Percentiles rank a stretch among this genome's conserved stretches.
Evolutionary conservation across 2,329 filamentous ascomycete species (phyloP).

Genomic region (Diaporthe eres): DNA sequence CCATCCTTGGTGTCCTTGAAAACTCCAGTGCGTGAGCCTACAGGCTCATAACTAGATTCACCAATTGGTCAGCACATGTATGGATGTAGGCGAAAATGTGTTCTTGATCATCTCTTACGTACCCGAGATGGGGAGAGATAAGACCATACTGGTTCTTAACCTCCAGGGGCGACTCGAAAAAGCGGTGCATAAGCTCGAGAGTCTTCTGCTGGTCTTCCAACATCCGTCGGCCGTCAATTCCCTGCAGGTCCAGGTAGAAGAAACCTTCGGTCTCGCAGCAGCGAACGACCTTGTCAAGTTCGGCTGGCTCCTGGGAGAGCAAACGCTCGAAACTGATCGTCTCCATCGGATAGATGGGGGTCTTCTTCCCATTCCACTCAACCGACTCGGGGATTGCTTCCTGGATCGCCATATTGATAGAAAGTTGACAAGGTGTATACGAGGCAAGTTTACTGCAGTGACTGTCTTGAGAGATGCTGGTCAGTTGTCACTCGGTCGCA

Average conservation of each 20-base stretch:
- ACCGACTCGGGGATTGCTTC: constrained; percentile 59
- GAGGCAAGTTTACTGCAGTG: not conserved
- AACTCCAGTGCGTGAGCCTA: constrained; percentile 64
- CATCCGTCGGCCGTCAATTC: constrained; percentile 67
- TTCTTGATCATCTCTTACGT: constrained; percentile 41
- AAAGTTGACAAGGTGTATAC: not conserved
- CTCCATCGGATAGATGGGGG: constrained; percentile 57
- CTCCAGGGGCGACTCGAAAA: constrained; percentile 67
- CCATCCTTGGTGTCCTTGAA: constrained; percentile 63
- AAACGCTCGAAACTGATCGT: constrained; percentile 66
- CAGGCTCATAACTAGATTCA: constrained; percentile 59
- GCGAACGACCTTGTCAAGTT: constrained; percentile 65
- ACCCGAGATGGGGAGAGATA: constrained; percentile 67
- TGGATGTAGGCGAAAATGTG: not conserved
- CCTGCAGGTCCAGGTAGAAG: constrained; percentile 69
- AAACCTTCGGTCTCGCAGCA: constrained; percentile 66
- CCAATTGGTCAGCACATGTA: not conserved
- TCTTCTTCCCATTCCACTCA: constrained; percentile 63
- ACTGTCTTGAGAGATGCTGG: not conserved
- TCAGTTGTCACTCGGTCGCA: not conserved
- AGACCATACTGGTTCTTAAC: constrained; percentile 70
- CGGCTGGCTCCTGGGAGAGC: constrained; percentile 67
- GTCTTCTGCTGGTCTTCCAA: constrained; percentile 66
- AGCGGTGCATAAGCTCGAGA: constrained; percentile 68
- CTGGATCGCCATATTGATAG: constrained; percentile 53